Evolutionary conservation across 1,284 basidiomycete genomes (phyloP).

Genomic region (Cryptococcus sp.): DNA sequence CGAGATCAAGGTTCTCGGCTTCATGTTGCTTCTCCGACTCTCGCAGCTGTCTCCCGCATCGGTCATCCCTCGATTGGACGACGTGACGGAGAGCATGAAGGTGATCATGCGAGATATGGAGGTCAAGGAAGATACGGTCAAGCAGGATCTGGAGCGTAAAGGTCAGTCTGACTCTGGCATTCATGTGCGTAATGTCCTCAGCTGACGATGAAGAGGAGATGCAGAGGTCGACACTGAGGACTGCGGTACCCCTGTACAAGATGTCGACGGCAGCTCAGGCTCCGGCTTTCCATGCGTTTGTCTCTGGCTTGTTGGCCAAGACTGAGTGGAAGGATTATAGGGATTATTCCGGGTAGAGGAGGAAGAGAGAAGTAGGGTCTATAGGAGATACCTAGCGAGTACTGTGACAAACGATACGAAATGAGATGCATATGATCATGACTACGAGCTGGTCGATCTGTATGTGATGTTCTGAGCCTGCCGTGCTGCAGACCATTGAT

Average conservation of each 20-base stretch:
- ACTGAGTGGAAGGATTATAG: slow-evolving; percentile 43
- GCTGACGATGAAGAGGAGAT: slow-evolving; percentile 58
- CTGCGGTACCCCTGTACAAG: slow-evolving; percentile 76
- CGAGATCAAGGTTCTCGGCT: slow-evolving; percentile 93
- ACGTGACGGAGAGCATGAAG: slow-evolving; percentile 72
- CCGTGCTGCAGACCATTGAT: too few species aligned
- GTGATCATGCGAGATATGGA: slow-evolving; percentile 86
- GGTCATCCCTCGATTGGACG: slow-evolving; percentile 78
- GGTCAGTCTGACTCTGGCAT: slow-evolving; percentile 27
- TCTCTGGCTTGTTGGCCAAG: slow-evolving; percentile 42
- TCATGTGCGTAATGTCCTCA: too few species aligned
- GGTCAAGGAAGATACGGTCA: slow-evolving; percentile 88
- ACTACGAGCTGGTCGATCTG: too few species aligned
- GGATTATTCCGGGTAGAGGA: slow-evolving; percentile 27
- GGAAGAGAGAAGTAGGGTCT: not conserved
- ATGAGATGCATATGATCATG: not conserved
- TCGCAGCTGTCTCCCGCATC: slow-evolving; percentile 75
- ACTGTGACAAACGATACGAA: not conserved
- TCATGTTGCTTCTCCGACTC: slow-evolving; percentile 90
- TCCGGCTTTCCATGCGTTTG: slow-evolving; percentile 68
- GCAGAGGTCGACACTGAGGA: slow-evolving; percentile 78
- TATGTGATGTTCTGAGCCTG: too few species aligned
- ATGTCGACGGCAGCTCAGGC: slow-evolving; percentile 53
- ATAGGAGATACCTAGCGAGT: too few species aligned
- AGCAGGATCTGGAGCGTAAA: slow-evolving; percentile 92